Conservation (phyloP, 305 asterid species). For the Solanum hybrid region DNA sequence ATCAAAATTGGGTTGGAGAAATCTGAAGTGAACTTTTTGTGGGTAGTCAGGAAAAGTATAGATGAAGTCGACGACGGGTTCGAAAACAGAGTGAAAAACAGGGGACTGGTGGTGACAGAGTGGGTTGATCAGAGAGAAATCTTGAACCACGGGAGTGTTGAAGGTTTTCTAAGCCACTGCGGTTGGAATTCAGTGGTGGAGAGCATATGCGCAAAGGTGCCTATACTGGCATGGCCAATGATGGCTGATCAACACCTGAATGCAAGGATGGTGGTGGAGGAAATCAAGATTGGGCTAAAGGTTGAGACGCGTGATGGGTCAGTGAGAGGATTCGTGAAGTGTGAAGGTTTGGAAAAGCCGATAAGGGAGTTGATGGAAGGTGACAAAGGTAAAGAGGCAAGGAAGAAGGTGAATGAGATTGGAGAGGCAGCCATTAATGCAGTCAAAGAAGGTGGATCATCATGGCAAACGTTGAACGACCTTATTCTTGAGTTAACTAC, state of each 20-base stretch:
- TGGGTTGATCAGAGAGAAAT: slow-evolving; percentile 31
- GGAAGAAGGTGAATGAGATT: slow-evolving; percentile 14
- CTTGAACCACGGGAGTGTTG: slow-evolving; percentile 15
- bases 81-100: slow-evolving; percentile 16
- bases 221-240: slow-evolving; percentile 36
- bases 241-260: slow-evolving; percentile 42
- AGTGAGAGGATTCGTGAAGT: neutral
- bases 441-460: slow-evolving; percentile 35
- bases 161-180: slow-evolving; percentile 30
- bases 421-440: slow-evolving; percentile 26
- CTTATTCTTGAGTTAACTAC: slow-evolving; percentile 13
- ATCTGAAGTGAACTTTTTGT: slow-evolving; percentile 38
- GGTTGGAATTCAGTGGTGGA: slow-evolving; percentile 16
- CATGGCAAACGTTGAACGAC: slow-evolving; percentile 19
- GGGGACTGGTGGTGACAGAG: slow-evolving; percentile 25
- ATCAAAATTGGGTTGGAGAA: slow-evolving; percentile 40
- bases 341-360: neutral
- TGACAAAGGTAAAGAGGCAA: slow-evolving; percentile 19
- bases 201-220: slow-evolving; percentile 14
- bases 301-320: slow-evolving; percentile 21
- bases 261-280: slow-evolving; percentile 37
- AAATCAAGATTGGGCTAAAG: slow-evolving; percentile 20
- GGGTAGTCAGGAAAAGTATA: slow-evolving; percentile 34
- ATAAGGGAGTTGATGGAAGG: slow-evolving; percentile 9
- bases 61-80: neutral